Evolutionary conservation across 2,329 filamentous ascomycete species (phyloP).

Genomic region (Tothia fuscella): DNA sequence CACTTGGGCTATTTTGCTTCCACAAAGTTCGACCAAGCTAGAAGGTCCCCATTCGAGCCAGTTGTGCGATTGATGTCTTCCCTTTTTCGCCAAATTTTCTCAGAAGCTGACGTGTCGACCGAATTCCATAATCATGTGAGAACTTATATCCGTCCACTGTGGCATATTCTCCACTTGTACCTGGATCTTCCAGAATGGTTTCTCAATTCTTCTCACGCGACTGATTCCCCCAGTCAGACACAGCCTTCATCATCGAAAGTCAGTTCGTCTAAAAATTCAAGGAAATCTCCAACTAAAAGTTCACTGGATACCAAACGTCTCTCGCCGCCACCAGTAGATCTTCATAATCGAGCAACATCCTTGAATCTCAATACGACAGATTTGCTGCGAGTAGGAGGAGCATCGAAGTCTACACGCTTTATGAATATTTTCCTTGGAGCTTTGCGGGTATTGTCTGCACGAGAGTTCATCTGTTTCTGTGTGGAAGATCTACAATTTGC

Average conservation of each 20-base stretch:
- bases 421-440: conserved; percentile 86
- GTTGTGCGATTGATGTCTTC: conserved; percentile 48
- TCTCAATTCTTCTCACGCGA: conserved; percentile 20
- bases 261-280: background rate
- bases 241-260: background rate
- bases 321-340: conserved; percentile 22
- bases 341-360: conserved; percentile 16
- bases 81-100: conserved; percentile 52
- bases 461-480: conserved; percentile 80
- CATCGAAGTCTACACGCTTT: conserved; percentile 51
- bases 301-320: conserved; percentile 16
- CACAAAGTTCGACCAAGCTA: conserved; percentile 47
- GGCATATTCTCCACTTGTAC: conserved; percentile 43
- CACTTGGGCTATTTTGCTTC: conserved; percentile 48
- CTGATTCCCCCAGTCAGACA: background rate
- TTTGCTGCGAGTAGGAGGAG: conserved; percentile 33
- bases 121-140: conserved; percentile 49
- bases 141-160: conserved; percentile 43
- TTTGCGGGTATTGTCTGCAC: conserved; percentile 64
- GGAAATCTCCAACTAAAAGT: conserved; percentile 12
- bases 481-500: conserved; percentile 86
- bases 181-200: conserved; percentile 59
- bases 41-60: conserved; percentile 49
- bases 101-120: conserved; percentile 49
- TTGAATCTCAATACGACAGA: conserved; percentile 28